Evolutionary conservation across 2,329 filamentous ascomycete genomes (phyloP), one percentile per base, ranked within the genome.

Genomic region (Phaeoacremonium minimum): DNA sequence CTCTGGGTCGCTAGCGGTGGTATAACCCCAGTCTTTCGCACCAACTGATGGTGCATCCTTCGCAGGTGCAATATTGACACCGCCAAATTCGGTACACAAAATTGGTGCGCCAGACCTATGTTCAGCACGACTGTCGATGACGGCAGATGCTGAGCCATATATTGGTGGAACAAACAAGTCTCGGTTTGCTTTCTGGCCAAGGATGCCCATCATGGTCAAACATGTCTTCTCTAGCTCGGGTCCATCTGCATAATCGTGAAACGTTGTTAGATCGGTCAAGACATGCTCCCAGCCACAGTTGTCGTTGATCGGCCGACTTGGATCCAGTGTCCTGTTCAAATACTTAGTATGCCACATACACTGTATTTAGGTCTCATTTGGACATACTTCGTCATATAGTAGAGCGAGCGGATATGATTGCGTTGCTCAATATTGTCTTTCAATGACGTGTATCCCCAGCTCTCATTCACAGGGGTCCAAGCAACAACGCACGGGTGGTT

Each of bases 271-370:
- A 46, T 85, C 80, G 0, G 75, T 80, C 9, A 66, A 47, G 6
- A 84, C 78, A 44, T 84, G 80, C 49, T 85, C 79, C 81, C 81
- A 85, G 20, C 81, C 81, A 45, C 80, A 85, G 55, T 85, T 85
- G 54, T 85, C 80, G 49, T 85, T 85, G 49, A 85, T 68, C 13
- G 78, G 78, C 6, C 81, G 62, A 0, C 74, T 82, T 2, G 75
- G 67, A 44, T 85, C 81, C 3, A 85, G 64, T 0, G 68, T 67
- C 49, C 64, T n/a, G n/a, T n/a, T n/a, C n/a, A n/a, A n/a, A n/a
- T n/a, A n/a, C n/a, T n/a, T n/a, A n/a, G n/a, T n/a, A n/a, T n/a
- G n/a, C n/a, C n/a, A n/a, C n/a, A n/a, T n/a, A n/a, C n/a, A n/a
- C n/a, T n/a, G n/a, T n/a, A n/a, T n/a, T n/a, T n/a, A n/a, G n/a